Percentiles rank a stretch among this genome's conserved stretches.
These are phyloP conservation scores for Oryza brachyantha DNA, from an alignment of 176 grass and related monocot species.

Conservation along the genomic window DNA sequence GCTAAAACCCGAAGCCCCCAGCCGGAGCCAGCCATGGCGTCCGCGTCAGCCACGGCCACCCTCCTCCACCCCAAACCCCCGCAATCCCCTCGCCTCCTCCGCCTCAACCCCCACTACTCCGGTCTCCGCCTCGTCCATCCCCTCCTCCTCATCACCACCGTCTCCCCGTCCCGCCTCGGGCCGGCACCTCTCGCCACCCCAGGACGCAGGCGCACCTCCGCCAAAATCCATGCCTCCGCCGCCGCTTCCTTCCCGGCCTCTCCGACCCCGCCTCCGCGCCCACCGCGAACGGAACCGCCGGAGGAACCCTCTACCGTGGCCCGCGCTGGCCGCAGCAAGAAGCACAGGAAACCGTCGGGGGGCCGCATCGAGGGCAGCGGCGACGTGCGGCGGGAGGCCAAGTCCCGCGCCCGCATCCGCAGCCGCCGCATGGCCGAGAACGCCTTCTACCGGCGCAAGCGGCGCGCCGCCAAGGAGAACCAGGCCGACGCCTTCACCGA, in stretches of 20 bases:
- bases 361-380: constrained; percentile 79
- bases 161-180: background rate
- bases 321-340: constrained; percentile 84
- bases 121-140: constrained; percentile 16
- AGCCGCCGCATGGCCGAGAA: constrained; percentile 70
- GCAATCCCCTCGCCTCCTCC: constrained; percentile 12
- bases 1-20: constrained; percentile 36
- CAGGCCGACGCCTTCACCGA: constrained; percentile 78
- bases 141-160: background rate
- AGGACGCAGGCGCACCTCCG: background rate
- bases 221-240: constrained; percentile 31
- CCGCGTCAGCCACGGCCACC: constrained; percentile 19
- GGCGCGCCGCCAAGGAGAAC: constrained; percentile 12
- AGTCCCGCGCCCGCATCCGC: constrained; percentile 55
- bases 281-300: background rate
- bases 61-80: background rate
- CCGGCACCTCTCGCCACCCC: background rate
- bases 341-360: constrained; percentile 44
- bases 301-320: constrained; percentile 39
- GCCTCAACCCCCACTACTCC: constrained; percentile 12
- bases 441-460: constrained; percentile 85
- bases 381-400: constrained; percentile 76
- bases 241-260: constrained; percentile 33
- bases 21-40: constrained; percentile 30
- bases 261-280: constrained; percentile 25